Conservation (phyloP, 106 monocot genomes). For the Iris macrosiphon region DNA sequence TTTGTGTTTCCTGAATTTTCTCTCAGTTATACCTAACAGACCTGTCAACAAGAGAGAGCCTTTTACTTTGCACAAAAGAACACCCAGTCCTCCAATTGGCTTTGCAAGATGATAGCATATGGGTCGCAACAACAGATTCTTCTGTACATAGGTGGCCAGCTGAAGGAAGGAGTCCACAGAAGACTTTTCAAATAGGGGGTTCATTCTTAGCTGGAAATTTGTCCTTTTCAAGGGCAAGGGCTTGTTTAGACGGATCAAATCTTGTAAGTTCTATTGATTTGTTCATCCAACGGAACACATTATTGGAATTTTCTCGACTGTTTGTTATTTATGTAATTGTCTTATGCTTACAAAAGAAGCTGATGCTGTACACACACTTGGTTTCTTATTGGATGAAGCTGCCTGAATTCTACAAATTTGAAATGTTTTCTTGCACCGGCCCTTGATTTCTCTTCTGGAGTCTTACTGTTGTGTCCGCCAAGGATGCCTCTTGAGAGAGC, state of each 20-base stretch:
- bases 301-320: background rate
- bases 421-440: no score
- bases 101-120: constrained; percentile 73
- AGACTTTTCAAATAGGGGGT: constrained; percentile 64
- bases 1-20: constrained; percentile 1
- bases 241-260: constrained; percentile 69
- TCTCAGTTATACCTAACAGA: constrained; percentile 81
- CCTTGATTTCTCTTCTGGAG: no score
- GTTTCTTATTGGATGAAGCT: no score
- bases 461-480: no score
- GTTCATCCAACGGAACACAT: background rate
- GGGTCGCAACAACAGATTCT: constrained; percentile 89
- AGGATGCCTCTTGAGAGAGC: no score
- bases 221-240: constrained; percentile 79
- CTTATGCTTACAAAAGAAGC: no score
- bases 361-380: no score
- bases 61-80: constrained; percentile 71
- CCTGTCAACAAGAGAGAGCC: constrained; percentile 68
- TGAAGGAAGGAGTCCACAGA: constrained; percentile 59
- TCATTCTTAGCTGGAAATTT: constrained; percentile 93
- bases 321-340: background rate
- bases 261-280: constrained; percentile 59
- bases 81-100: constrained; percentile 66
- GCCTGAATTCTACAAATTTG: no score
- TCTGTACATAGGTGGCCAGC: constrained; percentile 72